Percentiles rank a stretch among this genome's conserved stretches.
These are phyloP conservation scores for Mortierella sp. DNA, from an alignment of 371 early-diverging fungal species.

Conservation along the genomic window DNA sequence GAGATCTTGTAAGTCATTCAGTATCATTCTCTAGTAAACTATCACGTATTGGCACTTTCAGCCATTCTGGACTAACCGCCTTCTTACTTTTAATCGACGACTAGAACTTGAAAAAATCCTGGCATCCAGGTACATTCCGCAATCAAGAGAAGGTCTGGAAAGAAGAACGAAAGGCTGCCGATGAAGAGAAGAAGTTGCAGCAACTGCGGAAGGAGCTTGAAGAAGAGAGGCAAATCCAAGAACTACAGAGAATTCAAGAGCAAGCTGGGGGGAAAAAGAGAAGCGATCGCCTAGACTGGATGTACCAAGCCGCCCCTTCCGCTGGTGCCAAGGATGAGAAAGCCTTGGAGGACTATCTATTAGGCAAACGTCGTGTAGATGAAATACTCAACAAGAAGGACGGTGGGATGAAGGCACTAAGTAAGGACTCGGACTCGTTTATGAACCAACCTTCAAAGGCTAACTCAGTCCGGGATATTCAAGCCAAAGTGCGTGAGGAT, in stretches of 20 bases:
- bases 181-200: conserved; percentile 88
- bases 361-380: conserved; percentile 91
- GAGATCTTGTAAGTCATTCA: conserved; percentile 68
- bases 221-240: conserved; percentile 91
- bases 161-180: conserved; percentile 84
- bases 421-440: conserved; percentile 46
- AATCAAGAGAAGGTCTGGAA: conserved; percentile 94
- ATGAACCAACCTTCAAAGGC: conserved; percentile 70
- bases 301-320: conserved; percentile 86
- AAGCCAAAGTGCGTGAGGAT: conserved; percentile 92
- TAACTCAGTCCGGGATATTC: conserved; percentile 84
- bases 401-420: conserved; percentile 60
- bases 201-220: conserved; percentile 92
- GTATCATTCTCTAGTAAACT: conserved; percentile 2
- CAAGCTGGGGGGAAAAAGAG: conserved; percentile 80
- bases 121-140: conserved; percentile 94
- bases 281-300: conserved; percentile 92
- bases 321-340: conserved; percentile 63
- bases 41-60: background rate
- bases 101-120: conserved; percentile 94
- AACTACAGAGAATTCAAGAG: conserved; percentile 87
- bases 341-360: conserved; percentile 84
- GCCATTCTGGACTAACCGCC: background rate
- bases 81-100: conserved; percentile 8
- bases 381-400: conserved; percentile 68